phyloP scores from a whole-genome alignment of 2,329 filamentous ascomycete genomes.

The Fusarium beomiforme region DNA sequence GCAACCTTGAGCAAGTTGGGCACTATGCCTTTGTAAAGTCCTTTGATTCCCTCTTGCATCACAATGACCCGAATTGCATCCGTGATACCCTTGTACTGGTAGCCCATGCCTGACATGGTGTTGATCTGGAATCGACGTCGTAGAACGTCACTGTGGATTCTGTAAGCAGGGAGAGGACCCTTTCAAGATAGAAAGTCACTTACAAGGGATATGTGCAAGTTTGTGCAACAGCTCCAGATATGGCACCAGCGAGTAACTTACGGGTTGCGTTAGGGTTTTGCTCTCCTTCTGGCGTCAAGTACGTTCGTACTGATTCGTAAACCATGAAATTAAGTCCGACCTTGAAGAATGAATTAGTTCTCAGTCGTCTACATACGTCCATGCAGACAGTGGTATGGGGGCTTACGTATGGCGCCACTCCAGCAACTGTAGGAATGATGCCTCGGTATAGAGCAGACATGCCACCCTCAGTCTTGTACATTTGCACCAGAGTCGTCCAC shows the following conservation, averaged over 20 bases:
- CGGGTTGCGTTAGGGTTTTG: conserved; percentile 81
- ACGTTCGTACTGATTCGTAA: conserved; percentile 87
- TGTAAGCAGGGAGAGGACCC: conserved; percentile 37
- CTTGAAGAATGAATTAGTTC: conserved; percentile 52
- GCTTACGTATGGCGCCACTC: conserved; percentile 90
- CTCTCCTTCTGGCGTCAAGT: conserved; percentile 88
- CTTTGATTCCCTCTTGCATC: conserved; percentile 81
- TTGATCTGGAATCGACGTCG: conserved; percentile 97
- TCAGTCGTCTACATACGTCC: neutral
- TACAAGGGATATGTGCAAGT: conserved; percentile 99
- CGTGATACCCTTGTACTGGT: conserved; percentile 87
- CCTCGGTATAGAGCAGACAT: conserved; percentile 88
- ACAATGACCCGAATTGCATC: conserved; percentile 87
- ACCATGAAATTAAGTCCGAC: conserved; percentile 99
- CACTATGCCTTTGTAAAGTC: conserved; percentile 94
- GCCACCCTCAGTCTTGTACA: conserved; percentile 94
- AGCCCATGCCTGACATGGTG: conserved; percentile 98
- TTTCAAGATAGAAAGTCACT: conserved; percentile 47
- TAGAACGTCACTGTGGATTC: conserved; percentile 77
- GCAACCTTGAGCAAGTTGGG: conserved; percentile 97
- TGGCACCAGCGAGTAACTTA: conserved; percentile 88
- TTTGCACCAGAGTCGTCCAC: conserved; percentile 82
- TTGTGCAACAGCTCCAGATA: conserved; percentile 96
- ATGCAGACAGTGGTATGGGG: neutral
- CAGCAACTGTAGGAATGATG: conserved; percentile 91